Evolutionary conservation across 2,329 filamentous ascomycete genomes (phyloP).

Genomic region (Ascochyta viciae-villosae): DNA sequence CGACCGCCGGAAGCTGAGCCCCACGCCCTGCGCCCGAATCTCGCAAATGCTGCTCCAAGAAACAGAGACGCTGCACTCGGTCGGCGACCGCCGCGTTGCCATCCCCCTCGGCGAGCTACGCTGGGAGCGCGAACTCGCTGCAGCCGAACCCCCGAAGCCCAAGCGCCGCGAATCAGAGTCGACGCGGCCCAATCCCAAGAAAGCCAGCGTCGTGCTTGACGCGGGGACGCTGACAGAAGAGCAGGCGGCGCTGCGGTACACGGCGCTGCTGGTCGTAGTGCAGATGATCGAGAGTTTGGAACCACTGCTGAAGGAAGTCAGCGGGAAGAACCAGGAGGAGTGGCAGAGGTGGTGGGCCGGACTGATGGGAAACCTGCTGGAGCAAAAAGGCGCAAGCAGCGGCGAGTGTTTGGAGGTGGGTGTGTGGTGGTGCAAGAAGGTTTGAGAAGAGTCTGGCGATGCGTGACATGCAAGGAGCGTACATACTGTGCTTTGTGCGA

Average conservation of each 20-base stretch:
- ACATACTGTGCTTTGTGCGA: neutral
- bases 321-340: conserved; percentile 86
- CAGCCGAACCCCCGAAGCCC: conserved; percentile 26
- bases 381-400: conserved; percentile 77
- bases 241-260: conserved; percentile 76
- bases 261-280: conserved; percentile 80
- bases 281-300: conserved; percentile 87
- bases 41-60: conserved; percentile 83
- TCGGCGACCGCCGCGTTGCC: conserved; percentile 79
- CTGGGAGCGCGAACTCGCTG: conserved; percentile 78
- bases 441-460: conserved; percentile 35
- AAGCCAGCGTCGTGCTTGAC: conserved; percentile 40
- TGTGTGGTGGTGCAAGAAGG: conserved; percentile 69
- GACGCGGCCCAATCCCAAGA: conserved; percentile 40
- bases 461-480: neutral
- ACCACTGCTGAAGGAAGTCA: conserved; percentile 79
- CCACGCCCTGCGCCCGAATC: conserved; percentile 80
- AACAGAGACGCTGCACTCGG: conserved; percentile 71
- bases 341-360: conserved; percentile 90
- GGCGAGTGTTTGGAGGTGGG: conserved; percentile 82
- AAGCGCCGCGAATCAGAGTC: conserved; percentile 65
- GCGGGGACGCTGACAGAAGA: conserved; percentile 66
- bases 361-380: conserved; percentile 84
- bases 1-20: conserved; percentile 71
- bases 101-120: conserved; percentile 84